These are phyloP conservation scores for Friedmanniomyces simplex DNA, from an alignment of 495 filamentous ascomycete species.

Conservation along the genomic window DNA sequence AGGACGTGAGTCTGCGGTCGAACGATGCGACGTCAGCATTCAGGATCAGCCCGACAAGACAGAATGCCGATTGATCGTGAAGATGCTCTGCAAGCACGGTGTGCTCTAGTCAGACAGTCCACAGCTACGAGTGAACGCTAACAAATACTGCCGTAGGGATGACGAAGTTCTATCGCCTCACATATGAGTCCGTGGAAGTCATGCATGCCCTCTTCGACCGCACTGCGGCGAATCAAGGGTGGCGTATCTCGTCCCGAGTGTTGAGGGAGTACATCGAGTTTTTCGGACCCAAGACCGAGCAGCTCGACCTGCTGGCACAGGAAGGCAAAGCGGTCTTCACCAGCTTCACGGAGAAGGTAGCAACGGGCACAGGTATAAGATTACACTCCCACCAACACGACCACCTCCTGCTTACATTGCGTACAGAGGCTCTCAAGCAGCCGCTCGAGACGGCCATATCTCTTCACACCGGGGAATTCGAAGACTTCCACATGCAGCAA, in stretches of 20 bases:
- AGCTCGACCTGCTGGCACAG: constrained; percentile 77
- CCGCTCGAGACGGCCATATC: constrained; percentile 88
- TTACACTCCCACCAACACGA: neutral
- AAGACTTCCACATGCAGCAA: constrained; percentile 66
- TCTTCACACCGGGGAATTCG: constrained; percentile 77
- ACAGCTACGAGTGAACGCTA: neutral
- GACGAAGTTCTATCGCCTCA: constrained; percentile 81
- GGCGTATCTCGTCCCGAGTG: constrained; percentile 64
- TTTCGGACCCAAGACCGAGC: constrained; percentile 82
- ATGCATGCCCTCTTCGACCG: constrained; percentile 83
- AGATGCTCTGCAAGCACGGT: constrained; percentile 81
- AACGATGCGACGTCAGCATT: constrained; percentile 76
- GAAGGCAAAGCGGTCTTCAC: constrained; percentile 65
- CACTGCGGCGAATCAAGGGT: constrained; percentile 56
- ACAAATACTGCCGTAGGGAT: constrained; percentile 47
- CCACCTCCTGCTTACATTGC: constrained; percentile 26
- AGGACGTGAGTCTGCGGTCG: constrained; percentile 69
- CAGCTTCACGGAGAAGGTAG: constrained; percentile 88
- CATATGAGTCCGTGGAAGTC: constrained; percentile 71
- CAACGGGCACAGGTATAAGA: constrained; percentile 66
- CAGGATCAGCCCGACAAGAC: constrained; percentile 59
- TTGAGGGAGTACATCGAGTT: constrained; percentile 81
- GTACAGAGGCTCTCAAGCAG: constrained; percentile 70
- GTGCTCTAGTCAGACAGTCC: constrained; percentile 2
- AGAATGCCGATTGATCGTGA: constrained; percentile 71